Conservation (phyloP, 495 filamentous ascomycete genomes). For the Saxophila tyrrhenica region DNA sequence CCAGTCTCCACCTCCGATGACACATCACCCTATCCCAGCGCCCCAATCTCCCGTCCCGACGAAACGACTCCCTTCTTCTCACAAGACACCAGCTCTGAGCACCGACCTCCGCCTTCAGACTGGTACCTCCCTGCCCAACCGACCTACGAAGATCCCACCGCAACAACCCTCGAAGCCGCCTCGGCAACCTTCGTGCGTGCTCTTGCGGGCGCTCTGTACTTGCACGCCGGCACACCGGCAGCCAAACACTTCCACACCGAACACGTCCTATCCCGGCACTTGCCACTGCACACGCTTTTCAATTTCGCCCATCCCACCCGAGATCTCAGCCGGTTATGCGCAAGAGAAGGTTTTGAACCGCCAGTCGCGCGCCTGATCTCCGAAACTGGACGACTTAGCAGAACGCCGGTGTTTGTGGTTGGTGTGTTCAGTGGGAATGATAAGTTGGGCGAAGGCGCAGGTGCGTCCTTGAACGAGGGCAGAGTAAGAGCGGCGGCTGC, state of each 20-base stretch:
- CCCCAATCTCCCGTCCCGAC: constrained; percentile 10
- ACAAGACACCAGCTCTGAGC: neutral
- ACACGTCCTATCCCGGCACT: constrained; percentile 69
- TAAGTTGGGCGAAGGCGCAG: constrained; percentile 78
- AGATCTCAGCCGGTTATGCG: constrained; percentile 70
- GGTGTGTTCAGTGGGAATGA: constrained; percentile 83
- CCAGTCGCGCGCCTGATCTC: constrained; percentile 77
- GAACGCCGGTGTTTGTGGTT: constrained; percentile 85
- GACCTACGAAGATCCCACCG: neutral
- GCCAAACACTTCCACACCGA: constrained; percentile 69
- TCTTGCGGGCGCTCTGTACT: constrained; percentile 69
- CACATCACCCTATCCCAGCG: constrained; percentile 6
- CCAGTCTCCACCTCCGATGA: neutral
- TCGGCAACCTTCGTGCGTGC: constrained; percentile 65
- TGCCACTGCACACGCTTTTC: constrained; percentile 68
- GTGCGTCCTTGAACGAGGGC: constrained; percentile 61
- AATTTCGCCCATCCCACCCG: constrained; percentile 68
- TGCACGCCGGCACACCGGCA: constrained; percentile 58
- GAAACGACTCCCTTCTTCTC: neutral
- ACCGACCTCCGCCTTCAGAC: neutral
- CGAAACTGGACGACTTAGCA: constrained; percentile 74
- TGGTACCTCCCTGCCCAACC: neutral
- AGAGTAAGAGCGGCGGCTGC: constrained; percentile 66
- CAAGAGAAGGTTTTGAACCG: constrained; percentile 73
- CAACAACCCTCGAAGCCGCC: constrained; percentile 26